Evolutionary conservation across 2,329 filamentous ascomycete species (phyloP), one percentile per base, ranked within the genome.

Genomic region (Cercospora sp.): DNA sequence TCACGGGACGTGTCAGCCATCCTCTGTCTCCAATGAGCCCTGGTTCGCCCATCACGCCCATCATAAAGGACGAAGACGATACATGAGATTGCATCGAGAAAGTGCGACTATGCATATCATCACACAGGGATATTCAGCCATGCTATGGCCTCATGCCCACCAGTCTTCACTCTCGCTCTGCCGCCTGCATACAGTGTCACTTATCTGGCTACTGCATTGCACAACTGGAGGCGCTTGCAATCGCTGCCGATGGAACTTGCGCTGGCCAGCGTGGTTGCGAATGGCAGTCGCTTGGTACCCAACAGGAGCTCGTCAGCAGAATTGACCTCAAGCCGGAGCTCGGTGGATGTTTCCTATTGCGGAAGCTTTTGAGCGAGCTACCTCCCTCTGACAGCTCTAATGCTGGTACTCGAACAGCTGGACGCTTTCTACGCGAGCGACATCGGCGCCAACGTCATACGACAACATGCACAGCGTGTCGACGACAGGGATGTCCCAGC

Each of bases 1-100:
- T 78, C 31, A 75, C 74, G 2, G 73, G 74, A 39, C 69, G 74
- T 3, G 67, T 73, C 36, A 70, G 66, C 58, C 63, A 62, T 30
- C 65, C 68, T 16, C 58, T 65, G 12, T 70, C 72, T 5, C 72
- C 73, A 1, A 83, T 83, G 69, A 81, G 78, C 42, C 80, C 81
- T 68, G 83, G 83, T 8, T 84, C 68, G 8, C 68, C 68, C 3
- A 70, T 70, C 26, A 70, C 65, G 31, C 68, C 68, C 18, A 65
- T 70, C 33, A 23, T 60, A 3, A 57, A 64, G 12, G 66, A 68
- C 2, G 64, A 60, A 18, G 51, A 58, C 36, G 51, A 64, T 36
- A 64, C 62, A 18, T 64, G 62, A 59, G 9, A 5, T 2, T 53
- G 5, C 48, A 53, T 16, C 48, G 48, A 9, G 12, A 28, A 16